Evolutionary conservation across 1,284 basidiomycete genomes (phyloP).

Genomic region (Malassezia arunalokei): DNA sequence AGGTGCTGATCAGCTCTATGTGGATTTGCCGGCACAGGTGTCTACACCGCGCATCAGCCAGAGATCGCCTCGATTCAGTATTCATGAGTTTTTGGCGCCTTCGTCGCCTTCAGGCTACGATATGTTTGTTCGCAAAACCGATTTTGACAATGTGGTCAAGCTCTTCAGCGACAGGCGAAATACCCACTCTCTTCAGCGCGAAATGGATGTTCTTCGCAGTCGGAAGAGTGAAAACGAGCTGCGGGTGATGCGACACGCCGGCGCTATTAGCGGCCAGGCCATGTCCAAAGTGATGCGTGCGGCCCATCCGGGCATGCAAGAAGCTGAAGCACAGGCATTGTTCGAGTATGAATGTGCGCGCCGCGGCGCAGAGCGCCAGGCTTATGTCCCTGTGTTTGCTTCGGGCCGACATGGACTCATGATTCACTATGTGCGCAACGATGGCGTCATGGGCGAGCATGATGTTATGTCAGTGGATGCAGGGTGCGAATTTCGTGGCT

Average conservation of each 20-base stretch:
- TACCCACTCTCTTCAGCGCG: conserved; percentile 27
- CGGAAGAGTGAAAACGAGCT: conserved; percentile 38
- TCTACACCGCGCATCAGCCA: conserved; percentile 23
- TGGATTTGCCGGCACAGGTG: conserved; percentile 32
- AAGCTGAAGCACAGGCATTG: conserved; percentile 32
- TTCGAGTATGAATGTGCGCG: conserved; percentile 38
- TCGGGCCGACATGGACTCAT: conserved; percentile 32
- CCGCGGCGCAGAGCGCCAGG: conserved; percentile 33
- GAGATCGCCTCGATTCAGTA: conserved; percentile 13
- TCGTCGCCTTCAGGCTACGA: conserved; percentile 31
- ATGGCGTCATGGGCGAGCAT: conserved; percentile 20
- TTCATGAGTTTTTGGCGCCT: conserved; percentile 40
- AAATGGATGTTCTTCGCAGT: conserved; percentile 33
- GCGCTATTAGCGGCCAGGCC: conserved; percentile 28
- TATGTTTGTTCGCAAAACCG: conserved; percentile 34
- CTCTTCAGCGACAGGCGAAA: conserved; percentile 34
- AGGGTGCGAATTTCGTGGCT: conserved; percentile 56
- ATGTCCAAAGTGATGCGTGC: conserved; percentile 41
- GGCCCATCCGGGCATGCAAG: conserved; percentile 20
- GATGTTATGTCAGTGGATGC: conserved; percentile 42
- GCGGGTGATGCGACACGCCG: conserved; percentile 37
- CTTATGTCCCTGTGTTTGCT: conserved; percentile 44
- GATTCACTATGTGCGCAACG: conserved; percentile 41
- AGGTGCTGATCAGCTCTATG: conserved; percentile 31
- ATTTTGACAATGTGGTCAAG: conserved; percentile 38